These are phyloP conservation scores for Adiantum capillusveneris DNA, from an alignment of 75 land plant species.

Conservation along the genomic window DNA sequence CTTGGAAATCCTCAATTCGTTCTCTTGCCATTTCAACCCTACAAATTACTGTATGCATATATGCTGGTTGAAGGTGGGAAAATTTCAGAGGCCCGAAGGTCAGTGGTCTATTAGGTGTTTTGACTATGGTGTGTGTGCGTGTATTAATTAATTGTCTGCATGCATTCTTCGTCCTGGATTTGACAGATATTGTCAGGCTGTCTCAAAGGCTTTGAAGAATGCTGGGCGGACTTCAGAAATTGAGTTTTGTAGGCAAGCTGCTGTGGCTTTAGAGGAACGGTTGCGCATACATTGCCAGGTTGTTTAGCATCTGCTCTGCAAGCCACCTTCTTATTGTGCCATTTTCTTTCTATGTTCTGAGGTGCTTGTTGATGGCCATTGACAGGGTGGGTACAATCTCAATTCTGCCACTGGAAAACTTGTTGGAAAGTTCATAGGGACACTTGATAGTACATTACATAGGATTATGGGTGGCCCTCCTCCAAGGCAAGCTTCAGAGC, in stretches of 20 bases:
- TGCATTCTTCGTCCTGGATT: too few relatives aligned
- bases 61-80: constrained; percentile 97
- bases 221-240: constrained; percentile 78
- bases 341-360: neutral
- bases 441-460: constrained; percentile 70
- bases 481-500: neutral
- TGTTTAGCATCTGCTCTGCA: neutral
- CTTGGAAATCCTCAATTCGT: constrained; percentile 87
- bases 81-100: constrained; percentile 75
- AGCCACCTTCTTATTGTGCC: neutral
- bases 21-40: constrained; percentile 82
- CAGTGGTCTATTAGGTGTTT: too few relatives aligned
- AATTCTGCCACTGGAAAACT: constrained; percentile 59
- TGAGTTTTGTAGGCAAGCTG: constrained; percentile 52
- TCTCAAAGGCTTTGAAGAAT: constrained; percentile 56
- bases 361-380: too few relatives aligned
- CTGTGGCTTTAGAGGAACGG: constrained; percentile 77
- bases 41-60: constrained; percentile 86
- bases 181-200: constrained; percentile 79
- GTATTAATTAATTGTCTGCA: too few relatives aligned
- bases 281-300: constrained; percentile 85
- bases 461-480: constrained; percentile 77
- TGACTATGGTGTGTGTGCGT: too few relatives aligned
- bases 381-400: constrained; percentile 67
- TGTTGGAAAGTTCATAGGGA: constrained; percentile 54